phyloP scores from a whole-genome alignment of 495 filamentous ascomycete species.

The Talaromyces adpressus region DNA sequence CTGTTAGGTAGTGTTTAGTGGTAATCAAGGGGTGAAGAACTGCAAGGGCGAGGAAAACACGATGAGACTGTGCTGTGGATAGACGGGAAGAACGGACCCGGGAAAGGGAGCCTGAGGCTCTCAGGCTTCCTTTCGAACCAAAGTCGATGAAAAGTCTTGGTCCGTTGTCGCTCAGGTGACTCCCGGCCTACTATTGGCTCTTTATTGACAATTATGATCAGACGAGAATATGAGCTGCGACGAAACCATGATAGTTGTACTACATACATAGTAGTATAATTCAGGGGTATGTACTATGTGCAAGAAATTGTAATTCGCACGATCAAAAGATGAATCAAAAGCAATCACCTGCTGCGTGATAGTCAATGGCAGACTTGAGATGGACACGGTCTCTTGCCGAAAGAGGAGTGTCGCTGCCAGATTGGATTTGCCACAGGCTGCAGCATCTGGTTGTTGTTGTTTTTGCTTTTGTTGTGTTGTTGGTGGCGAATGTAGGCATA shows the following conservation, averaged over 20 bases:
- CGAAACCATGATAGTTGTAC: background rate
- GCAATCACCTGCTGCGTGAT: background rate
- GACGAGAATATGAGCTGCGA: background rate
- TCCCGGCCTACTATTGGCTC: background rate
- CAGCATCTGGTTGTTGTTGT: background rate
- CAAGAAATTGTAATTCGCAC: background rate
- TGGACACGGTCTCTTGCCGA: background rate
- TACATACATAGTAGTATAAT: background rate
- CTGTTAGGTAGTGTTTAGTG: background rate
- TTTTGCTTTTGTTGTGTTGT: background rate
- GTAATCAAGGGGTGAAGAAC: background rate
- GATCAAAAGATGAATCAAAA: background rate
- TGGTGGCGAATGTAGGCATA: background rate
- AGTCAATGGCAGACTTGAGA: background rate
- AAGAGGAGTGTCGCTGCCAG: background rate
- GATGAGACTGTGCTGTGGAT: too few relatives aligned
- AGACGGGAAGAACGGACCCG: too few relatives aligned
- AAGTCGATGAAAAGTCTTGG: background rate
- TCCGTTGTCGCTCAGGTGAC: background rate
- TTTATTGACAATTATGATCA: background rate
- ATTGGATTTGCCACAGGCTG: background rate
- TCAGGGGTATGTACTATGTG: background rate
- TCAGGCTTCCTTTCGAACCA: background rate
- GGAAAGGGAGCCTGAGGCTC: background rate
- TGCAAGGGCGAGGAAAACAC: slow-evolving; percentile 1